These are phyloP conservation scores for Kuraishia borneana DNA, from an alignment of 805 yeast species.

Conservation along the genomic window DNA sequence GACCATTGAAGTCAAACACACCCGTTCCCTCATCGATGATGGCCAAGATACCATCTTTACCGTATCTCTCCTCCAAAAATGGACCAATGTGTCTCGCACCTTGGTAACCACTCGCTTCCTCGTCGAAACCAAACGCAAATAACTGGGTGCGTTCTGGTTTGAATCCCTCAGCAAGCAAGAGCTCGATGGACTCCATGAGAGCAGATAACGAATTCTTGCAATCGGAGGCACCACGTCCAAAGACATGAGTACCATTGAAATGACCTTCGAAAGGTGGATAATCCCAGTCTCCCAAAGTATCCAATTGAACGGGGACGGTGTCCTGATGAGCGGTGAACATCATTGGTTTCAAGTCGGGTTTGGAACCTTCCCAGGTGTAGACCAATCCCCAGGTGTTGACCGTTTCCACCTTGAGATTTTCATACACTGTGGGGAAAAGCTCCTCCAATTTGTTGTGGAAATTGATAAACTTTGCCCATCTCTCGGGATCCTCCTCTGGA, in stretches of 20 bases:
- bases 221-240: constrained; percentile 71
- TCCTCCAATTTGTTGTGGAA: constrained; percentile 43
- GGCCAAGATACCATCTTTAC: constrained; percentile 42
- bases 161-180: constrained; percentile 37
- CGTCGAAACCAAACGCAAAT: constrained; percentile 66
- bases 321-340: constrained; percentile 68
- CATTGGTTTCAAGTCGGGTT: constrained; percentile 42
- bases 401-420: constrained; percentile 34
- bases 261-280: constrained; percentile 54
- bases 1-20: constrained; percentile 18
- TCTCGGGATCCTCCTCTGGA: constrained; percentile 37
- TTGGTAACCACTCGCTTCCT: constrained; percentile 52
- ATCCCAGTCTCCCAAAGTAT: constrained; percentile 46
- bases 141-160: constrained; percentile 52
- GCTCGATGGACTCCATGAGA: constrained; percentile 51
- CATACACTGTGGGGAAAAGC: constrained; percentile 43
- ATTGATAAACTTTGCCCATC: constrained; percentile 33
- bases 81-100: constrained; percentile 46
- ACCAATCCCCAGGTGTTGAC: constrained; percentile 54
- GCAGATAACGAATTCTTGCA: constrained; percentile 58
- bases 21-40: constrained; percentile 63
- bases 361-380: constrained; percentile 50
- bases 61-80: constrained; percentile 39
- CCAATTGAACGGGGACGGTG: constrained; percentile 63
- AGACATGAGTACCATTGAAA: constrained; percentile 50